Conservation (phyloP, 2,329 filamentous ascomycete genomes). For the Zalaria obscura region DNA sequence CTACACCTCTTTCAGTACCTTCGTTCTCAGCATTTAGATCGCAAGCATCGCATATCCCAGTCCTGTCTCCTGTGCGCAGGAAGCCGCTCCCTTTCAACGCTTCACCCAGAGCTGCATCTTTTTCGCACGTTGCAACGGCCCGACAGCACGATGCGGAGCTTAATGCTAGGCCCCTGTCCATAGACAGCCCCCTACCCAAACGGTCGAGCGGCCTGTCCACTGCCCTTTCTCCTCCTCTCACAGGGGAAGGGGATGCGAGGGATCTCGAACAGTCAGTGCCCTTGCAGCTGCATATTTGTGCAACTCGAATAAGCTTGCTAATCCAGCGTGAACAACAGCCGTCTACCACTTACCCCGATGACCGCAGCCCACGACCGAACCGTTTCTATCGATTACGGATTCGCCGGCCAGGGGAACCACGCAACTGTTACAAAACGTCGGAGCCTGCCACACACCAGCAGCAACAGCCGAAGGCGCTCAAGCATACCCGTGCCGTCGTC, state of each 20-base stretch:
- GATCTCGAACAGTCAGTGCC: constrained; percentile 5
- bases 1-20: constrained; percentile 25
- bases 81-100: constrained; percentile 40
- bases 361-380: not conserved
- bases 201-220: constrained; percentile 13
- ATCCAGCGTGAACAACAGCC: constrained; percentile 4
- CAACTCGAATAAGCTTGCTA: not conserved
- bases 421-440: not conserved
- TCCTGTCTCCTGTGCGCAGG: constrained; percentile 32
- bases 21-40: constrained; percentile 30
- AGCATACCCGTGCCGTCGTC: constrained; percentile 7
- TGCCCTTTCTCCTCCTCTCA: constrained; percentile 18
- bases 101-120: constrained; percentile 31
- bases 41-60: constrained; percentile 25
- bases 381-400: constrained; percentile 1
- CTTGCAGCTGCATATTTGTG: not conserved
- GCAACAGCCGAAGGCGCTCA: not conserved
- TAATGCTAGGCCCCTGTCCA: constrained; percentile 17
- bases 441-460: not conserved
- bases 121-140: constrained; percentile 28
- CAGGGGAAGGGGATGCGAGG: constrained; percentile 10
- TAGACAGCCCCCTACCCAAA: constrained; percentile 16
- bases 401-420: not conserved
- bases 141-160: constrained; percentile 8
- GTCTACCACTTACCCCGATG: not conserved